Percentiles rank a stretch among this genome's conserved stretches.
These are phyloP conservation scores for Camellia oleifera DNA, from an alignment of 179 eudicot genomes.

Conservation along the genomic window DNA sequence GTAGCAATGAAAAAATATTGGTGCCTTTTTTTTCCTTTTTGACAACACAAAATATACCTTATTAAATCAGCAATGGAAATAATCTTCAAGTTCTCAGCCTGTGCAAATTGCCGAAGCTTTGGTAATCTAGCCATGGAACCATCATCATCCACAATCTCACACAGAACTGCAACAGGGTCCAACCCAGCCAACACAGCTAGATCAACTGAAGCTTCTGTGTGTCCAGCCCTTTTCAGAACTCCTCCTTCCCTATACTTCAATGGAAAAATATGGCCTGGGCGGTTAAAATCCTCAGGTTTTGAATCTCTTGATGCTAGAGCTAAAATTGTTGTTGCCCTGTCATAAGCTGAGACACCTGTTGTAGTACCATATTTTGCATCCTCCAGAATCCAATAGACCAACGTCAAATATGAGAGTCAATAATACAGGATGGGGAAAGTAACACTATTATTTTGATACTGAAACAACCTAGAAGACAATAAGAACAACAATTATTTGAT, in stretches of 20 bases:
- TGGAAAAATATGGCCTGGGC: conserved; percentile 72
- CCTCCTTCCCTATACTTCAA: conserved; percentile 66
- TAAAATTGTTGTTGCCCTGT: conserved; percentile 52
- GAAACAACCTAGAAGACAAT: neutral
- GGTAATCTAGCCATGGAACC: conserved; percentile 84
- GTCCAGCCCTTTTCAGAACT: conserved; percentile 67
- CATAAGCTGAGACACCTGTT: conserved; percentile 66
- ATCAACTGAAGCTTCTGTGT: conserved; percentile 75
- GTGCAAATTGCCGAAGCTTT: conserved; percentile 58
- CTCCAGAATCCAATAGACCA: conserved; percentile 21
- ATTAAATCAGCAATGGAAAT: conserved; percentile 67
- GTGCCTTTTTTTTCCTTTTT: neutral
- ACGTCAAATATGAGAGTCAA: neutral
- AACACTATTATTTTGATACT: neutral
- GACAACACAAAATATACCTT: conserved; percentile 27
- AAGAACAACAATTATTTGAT: neutral
- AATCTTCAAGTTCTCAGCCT: conserved; percentile 48
- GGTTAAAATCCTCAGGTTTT: conserved; percentile 58
- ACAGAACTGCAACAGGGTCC: conserved; percentile 55
- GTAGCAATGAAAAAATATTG: neutral
- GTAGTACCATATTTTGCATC: conserved; percentile 69
- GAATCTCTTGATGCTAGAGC: conserved; percentile 61
- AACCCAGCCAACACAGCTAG: conserved; percentile 59
- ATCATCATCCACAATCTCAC: conserved; percentile 75
- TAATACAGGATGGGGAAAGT: neutral